Evolutionary conservation across 83 land plant genomes (phyloP).

Genomic region (Thuja plicata): DNA sequence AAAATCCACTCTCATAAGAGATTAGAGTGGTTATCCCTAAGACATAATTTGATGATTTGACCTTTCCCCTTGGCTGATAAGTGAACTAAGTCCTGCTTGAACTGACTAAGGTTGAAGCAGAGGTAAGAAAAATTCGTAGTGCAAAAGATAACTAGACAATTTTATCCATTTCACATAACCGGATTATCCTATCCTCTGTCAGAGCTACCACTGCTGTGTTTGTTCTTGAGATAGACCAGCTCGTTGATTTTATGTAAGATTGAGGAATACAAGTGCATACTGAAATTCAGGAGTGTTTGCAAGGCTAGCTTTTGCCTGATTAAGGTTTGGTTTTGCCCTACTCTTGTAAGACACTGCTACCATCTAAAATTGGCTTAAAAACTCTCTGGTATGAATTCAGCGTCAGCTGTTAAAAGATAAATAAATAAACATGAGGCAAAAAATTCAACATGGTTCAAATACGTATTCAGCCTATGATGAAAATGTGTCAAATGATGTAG

Average conservation of each 20-base stretch:
- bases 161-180: not conserved
- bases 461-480: not conserved
- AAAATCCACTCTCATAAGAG: too few species aligned
- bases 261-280: not conserved
- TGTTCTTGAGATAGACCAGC: not conserved
- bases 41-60: not conserved
- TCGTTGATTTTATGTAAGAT: not conserved
- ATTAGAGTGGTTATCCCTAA: too few species aligned
- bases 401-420: not conserved
- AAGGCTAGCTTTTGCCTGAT: not conserved
- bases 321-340: not conserved
- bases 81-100: not conserved
- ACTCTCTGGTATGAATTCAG: not conserved
- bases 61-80: not conserved
- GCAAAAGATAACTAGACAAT: too few species aligned
- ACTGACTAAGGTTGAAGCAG: not conserved
- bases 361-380: not conserved
- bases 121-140: not conserved
- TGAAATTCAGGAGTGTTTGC: not conserved
- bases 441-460: not conserved
- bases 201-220: not conserved
- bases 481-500: not conserved
- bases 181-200: not conserved
- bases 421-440: not conserved
- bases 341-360: not conserved